These are phyloP conservation scores for Gynostemma pentaphyllum DNA, from an alignment of 306 rosid genomes.

Conservation along the genomic window DNA sequence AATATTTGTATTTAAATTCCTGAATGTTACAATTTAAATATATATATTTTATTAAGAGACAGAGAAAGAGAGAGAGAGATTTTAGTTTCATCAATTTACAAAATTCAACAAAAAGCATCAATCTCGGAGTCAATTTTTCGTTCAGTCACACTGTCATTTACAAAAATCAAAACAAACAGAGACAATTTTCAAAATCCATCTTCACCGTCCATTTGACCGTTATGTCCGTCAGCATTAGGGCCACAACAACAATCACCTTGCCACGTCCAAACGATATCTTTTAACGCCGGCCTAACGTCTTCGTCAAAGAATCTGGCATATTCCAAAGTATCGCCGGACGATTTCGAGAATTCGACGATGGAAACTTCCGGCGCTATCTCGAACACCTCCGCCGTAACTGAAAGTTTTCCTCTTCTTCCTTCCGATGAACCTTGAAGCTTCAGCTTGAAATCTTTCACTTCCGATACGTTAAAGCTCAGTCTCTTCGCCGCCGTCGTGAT, in stretches of 20 bases:
- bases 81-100: no score
- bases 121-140: no score
- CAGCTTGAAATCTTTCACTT: conserved; percentile 42
- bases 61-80: no score
- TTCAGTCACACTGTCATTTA: background rate
- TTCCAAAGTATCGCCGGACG: conserved; percentile 68
- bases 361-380: conserved; percentile 68
- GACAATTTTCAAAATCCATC: no score
- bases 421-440: conserved; percentile 34
- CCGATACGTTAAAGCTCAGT: conserved; percentile 30
- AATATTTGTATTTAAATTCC: no score
- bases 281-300: conserved; percentile 54
- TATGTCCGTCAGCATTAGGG: conserved; percentile 5
- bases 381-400: conserved; percentile 57
- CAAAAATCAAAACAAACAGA: no score
- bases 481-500: conserved; percentile 43
- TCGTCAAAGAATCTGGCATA: conserved; percentile 54
- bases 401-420: conserved; percentile 49
- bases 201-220: conserved; percentile 9
- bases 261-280: conserved; percentile 88
- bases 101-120: no score
- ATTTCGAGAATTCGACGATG: conserved; percentile 57
- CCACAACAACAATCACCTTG: conserved; percentile 37
- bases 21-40: no score
- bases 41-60: no score